Percentiles rank a stretch among this genome's conserved stretches.
These are phyloP conservation scores for Umbelopsis ramanniana DNA, from an alignment of 192 early-diverging fungal species.

Conservation along the genomic window DNA sequence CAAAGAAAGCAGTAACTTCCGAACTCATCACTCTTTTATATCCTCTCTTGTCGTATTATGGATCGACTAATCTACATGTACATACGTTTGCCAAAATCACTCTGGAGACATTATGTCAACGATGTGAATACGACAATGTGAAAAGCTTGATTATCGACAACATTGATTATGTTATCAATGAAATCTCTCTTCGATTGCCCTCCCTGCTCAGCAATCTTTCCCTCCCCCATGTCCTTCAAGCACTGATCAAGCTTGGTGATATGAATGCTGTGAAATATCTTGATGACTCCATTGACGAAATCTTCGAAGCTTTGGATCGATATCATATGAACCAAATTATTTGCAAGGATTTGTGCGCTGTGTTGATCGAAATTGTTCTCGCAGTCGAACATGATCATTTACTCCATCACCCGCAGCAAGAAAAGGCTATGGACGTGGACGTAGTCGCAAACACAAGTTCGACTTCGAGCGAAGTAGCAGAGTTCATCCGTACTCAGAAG, in stretches of 20 bases:
- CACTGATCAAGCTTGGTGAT: constrained; percentile 54
- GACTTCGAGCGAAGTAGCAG: constrained; percentile 35
- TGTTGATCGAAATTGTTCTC: constrained; percentile 28
- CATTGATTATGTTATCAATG: constrained; percentile 58
- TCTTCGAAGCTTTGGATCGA: constrained; percentile 58
- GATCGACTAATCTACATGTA: constrained; percentile 45
- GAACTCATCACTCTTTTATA: constrained; percentile 50
- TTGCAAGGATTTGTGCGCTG: constrained; percentile 41
- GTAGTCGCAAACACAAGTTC: constrained; percentile 11
- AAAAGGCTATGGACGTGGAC: constrained; percentile 3
- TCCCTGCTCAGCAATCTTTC: constrained; percentile 45
- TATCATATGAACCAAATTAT: constrained; percentile 52
- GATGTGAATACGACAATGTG: constrained; percentile 39
- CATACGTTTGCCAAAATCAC: constrained; percentile 46
- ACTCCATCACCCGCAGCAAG: constrained; percentile 6
- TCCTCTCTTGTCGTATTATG: constrained; percentile 49
- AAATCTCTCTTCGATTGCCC: constrained; percentile 44
- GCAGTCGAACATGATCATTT: constrained; percentile 18
- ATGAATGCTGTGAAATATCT: constrained; percentile 45
- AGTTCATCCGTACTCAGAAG: constrained; percentile 17
- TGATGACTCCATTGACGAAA: constrained; percentile 58
- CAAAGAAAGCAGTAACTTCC: constrained; percentile 10
- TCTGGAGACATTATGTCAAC: constrained; percentile 44
- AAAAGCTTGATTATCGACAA: constrained; percentile 50
- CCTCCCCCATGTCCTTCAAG: constrained; percentile 55